Evolutionary conservation across 2,329 filamentous ascomycete species (phyloP).

Genomic region (Colletotrichum abscissum): DNA sequence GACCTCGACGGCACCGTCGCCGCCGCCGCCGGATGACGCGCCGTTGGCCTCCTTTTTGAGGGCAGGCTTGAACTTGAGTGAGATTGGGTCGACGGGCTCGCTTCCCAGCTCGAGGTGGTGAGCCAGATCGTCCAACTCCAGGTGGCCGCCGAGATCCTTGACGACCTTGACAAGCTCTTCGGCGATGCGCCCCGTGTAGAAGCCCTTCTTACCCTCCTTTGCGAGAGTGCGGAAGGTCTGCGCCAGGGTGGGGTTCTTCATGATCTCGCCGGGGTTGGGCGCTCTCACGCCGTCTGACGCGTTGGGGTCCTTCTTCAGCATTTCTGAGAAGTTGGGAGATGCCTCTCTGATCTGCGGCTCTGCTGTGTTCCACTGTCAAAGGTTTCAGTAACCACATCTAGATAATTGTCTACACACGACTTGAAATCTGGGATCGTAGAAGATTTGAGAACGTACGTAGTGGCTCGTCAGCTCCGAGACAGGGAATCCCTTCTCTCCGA

Average conservation of each 20-base stretch:
- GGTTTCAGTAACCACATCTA: neutral
- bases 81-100: conserved; percentile 87
- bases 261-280: conserved; percentile 84
- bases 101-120: conserved; percentile 76
- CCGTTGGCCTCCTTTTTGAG: conserved; percentile 15
- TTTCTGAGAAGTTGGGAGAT: conserved; percentile 87
- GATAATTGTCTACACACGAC: too few relatives aligned
- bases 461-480: conserved; percentile 82
- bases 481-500: conserved; percentile 90
- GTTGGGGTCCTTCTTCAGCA: conserved; percentile 82
- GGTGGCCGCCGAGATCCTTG: conserved; percentile 78
- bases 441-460: conserved; percentile 64
- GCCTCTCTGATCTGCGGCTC: conserved; percentile 75
- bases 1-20: conserved; percentile 69
- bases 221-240: conserved; percentile 84
- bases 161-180: conserved; percentile 84
- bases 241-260: conserved; percentile 86
- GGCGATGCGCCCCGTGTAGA: conserved; percentile 88
- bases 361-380: conserved; percentile 74
- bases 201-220: conserved; percentile 86
- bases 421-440: too few relatives aligned
- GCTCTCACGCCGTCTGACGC: conserved; percentile 78
- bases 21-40: conserved; percentile 11
- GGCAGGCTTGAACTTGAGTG: conserved; percentile 73
- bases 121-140: conserved; percentile 83